phyloP scores from a whole-genome alignment of 192 early-diverging fungal species.

The Coemansia sp. region DNA sequence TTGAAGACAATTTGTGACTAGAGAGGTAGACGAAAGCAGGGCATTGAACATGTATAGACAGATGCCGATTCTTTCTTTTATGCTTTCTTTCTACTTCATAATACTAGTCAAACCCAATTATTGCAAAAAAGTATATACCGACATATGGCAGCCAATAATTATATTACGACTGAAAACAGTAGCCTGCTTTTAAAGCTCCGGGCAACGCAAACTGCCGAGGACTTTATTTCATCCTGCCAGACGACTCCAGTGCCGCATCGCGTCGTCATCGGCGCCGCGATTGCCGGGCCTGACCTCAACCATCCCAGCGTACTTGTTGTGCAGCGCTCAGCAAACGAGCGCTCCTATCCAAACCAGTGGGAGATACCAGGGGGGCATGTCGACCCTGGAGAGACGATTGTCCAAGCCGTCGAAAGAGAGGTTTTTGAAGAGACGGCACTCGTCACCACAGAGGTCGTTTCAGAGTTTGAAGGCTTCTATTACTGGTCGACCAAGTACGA shows the following conservation, averaged over 20 bases:
- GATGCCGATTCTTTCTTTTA: conserved; percentile 6
- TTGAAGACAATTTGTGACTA: no score
- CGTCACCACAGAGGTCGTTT: conserved; percentile 18
- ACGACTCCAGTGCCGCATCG: conserved; percentile 23
- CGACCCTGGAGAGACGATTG: conserved; percentile 37
- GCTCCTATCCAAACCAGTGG: conserved; percentile 47
- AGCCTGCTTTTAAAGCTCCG: not conserved
- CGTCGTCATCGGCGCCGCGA: conserved; percentile 41
- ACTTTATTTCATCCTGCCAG: conserved; percentile 6
- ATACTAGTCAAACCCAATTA: no score
- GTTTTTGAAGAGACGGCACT: conserved; percentile 46
- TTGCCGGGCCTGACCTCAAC: conserved; percentile 4
- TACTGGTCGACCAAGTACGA: conserved; percentile 39
- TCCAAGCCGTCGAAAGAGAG: conserved; percentile 38
- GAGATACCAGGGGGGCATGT: conserved; percentile 50
- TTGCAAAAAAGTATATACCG: not conserved
- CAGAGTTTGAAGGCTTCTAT: conserved; percentile 35
- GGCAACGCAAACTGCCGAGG: conserved; percentile 12
- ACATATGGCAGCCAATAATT: not conserved
- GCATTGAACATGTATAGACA: conserved; percentile 12
- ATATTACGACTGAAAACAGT: not conserved
- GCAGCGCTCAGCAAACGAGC: conserved; percentile 42
- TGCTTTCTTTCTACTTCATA: not conserved
- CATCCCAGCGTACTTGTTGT: conserved; percentile 33
- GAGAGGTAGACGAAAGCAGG: no score